A percentile compares a stretch with the other conserved stretches of the same genome.
phyloP scores from a whole-genome alignment of 2,329 filamentous ascomycete genomes.

The Reticulascus tulasneorum region DNA sequence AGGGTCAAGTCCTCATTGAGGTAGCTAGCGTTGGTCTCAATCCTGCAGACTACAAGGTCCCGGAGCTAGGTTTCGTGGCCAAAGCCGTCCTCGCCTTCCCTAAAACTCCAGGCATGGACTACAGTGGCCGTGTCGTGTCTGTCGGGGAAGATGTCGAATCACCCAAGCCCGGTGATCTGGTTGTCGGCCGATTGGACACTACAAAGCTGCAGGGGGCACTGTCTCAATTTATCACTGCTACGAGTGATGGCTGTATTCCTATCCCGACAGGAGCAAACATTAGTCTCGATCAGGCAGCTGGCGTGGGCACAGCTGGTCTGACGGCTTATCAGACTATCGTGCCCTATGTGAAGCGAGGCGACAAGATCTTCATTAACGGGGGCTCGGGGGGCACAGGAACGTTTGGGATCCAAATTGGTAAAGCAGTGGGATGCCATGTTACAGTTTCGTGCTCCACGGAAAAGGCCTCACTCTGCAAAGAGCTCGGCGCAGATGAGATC shows the following conservation, averaged over 20 bases:
- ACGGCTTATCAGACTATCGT: conserved; percentile 47
- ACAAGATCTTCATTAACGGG: conserved; percentile 62
- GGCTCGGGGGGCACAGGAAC: conserved; percentile 61
- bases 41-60: conserved; percentile 46
- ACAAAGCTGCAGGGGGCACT: conserved; percentile 34
- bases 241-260: conserved; percentile 26
- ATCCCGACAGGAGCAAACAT: conserved; percentile 33
- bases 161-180: conserved; percentile 34
- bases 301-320: conserved; percentile 38
- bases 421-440: conserved; percentile 57
- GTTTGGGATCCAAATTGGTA: conserved; percentile 62
- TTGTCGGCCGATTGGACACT: conserved; percentile 35
- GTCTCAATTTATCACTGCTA: conserved; percentile 35
- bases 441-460: conserved; percentile 55
- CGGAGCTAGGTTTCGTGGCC: conserved; percentile 34
- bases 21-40: conserved; percentile 41
- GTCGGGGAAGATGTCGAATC: conserved; percentile 17
- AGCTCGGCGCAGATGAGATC: conserved; percentile 61
- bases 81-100: conserved; percentile 32
- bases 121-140: conserved; percentile 43
- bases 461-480: conserved; percentile 54
- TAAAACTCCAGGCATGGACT: conserved; percentile 45
- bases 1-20: conserved; percentile 38
- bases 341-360: conserved; percentile 43
- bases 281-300: conserved; percentile 36